These are phyloP conservation scores for Phytophthora vignae DNA, from an alignment of 352 stramenopile species.

Conservation along the genomic window DNA sequence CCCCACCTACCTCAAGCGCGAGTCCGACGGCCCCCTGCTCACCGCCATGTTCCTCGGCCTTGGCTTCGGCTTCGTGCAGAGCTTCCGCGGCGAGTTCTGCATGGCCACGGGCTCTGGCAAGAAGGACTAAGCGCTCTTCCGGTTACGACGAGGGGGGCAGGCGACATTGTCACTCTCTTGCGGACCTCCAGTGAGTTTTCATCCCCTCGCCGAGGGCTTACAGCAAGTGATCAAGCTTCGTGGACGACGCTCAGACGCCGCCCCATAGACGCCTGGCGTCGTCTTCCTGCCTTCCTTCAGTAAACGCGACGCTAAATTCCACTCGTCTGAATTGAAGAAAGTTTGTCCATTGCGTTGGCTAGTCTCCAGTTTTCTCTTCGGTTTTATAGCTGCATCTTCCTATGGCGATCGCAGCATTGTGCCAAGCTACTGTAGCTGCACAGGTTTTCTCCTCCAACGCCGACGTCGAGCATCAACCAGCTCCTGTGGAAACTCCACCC, in stretches of 20 bases:
- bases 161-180: neutral
- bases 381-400: too few species aligned
- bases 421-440: neutral
- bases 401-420: neutral
- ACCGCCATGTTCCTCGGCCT: constrained; percentile 49
- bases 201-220: neutral
- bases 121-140: constrained; percentile 62
- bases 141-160: neutral
- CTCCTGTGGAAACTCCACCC: too few species aligned
- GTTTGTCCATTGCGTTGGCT: neutral
- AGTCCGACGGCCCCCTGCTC: constrained; percentile 59
- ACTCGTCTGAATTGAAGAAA: neutral
- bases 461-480: neutral
- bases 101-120: constrained; percentile 77
- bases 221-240: neutral
- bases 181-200: neutral
- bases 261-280: neutral
- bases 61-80: constrained; percentile 66
- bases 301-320: neutral
- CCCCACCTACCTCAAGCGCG: constrained; percentile 74
- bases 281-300: neutral
- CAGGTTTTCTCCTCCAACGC: neutral
- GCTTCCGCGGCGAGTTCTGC: constrained; percentile 67
- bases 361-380: too few species aligned
- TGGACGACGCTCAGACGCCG: neutral